Base-by-base conservation (phyloP, 1,284 basidiomycete species). In the Volvariella surrecta region DNA sequence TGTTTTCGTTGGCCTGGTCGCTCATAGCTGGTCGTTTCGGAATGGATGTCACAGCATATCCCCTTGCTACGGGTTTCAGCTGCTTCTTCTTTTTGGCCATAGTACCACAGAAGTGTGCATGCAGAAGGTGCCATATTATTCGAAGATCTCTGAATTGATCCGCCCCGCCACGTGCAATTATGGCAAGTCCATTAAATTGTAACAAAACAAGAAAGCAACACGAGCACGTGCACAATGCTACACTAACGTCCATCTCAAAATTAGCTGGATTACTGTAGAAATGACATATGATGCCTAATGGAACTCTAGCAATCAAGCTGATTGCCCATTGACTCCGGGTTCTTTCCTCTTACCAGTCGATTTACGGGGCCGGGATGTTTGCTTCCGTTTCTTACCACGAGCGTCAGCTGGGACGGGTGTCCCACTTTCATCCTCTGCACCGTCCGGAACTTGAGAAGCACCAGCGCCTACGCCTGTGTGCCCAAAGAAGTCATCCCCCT, bases 71-170 rank as follows among this genome's bases (percentile, higher is more conserved):
- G 46, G 85, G 81, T 63, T 89, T 91, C 54, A 89, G 58, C 52
- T 88, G 82, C 1, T 79, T 75, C 65, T 89, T 92, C 72, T 83
- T 89, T 72, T 93, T 93, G 41, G 81, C 74, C 86, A 89, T 88
- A 28, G 24, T 11, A 11, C 24, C 11, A 28, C 11, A 11, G n/a
- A n/a, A n/a, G n/a, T n/a, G n/a, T n/a, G n/a, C n/a, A n/a, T n/a
- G n/a, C n/a, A n/a, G n/a, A n/a, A n/a, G n/a, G n/a, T n/a, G n/a
- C n/a, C n/a, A n/a, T n/a, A n/a, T n/a, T n/a, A n/a, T n/a, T n/a
- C n/a, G n/a, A n/a, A n/a, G n/a, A n/a, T n/a, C n/a, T n/a, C n/a
- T n/a, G n/a, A n/a, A n/a, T n/a, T n/a, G n/a, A n/a, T n/a, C n/a
- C n/a, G n/a, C n/a, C n/a, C n/a, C n/a, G n/a, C n/a, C n/a, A n/a